These are phyloP conservation scores for Astragalus glycyphyllos DNA, from an alignment of 306 rosid species.

Conservation along the genomic window DNA sequence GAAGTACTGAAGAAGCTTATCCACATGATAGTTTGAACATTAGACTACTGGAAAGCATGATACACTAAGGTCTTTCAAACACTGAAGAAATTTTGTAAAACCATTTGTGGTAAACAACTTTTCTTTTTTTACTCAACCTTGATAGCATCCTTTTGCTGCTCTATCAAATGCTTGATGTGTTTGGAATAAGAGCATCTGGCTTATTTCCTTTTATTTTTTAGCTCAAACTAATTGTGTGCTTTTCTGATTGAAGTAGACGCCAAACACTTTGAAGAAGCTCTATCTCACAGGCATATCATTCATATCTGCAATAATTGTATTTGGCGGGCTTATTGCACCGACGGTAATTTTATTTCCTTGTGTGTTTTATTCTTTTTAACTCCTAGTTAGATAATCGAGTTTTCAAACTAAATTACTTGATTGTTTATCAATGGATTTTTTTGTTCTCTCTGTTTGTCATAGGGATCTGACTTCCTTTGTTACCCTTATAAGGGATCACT, in stretches of 20 bases:
- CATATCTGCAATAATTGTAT: slow-evolving; percentile 75
- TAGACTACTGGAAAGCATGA: background rate
- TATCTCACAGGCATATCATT: slow-evolving; percentile 71
- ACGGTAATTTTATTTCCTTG: slow-evolving; percentile 61
- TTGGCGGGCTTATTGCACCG: slow-evolving; percentile 94
- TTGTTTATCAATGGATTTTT: slow-evolving; percentile 5
- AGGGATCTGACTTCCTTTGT: slow-evolving; percentile 1
- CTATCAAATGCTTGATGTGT: slow-evolving; percentile 23
- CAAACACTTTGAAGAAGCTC: slow-evolving; percentile 85
- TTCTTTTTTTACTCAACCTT: slow-evolving; percentile 4
- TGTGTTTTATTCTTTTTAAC: slow-evolving; percentile 1
- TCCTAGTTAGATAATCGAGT: slow-evolving; percentile 13
- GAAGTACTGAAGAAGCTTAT: background rate
- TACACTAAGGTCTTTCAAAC: slow-evolving; percentile 1
- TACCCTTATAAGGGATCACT: slow-evolving; percentile 1
- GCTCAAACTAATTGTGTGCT: slow-evolving; percentile 15
- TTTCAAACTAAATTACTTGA: slow-evolving; percentile 3
- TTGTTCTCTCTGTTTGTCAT: slow-evolving; percentile 20
- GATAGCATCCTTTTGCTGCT: slow-evolving; percentile 27
- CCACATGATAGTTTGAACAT: slow-evolving; percentile 9
- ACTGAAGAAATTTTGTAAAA: background rate
- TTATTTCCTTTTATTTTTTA: background rate
- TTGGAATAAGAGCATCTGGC: slow-evolving; percentile 21
- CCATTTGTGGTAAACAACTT: background rate
- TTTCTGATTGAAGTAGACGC: slow-evolving; percentile 63